Base-by-base conservation (phyloP, 2,329 filamentous ascomycete genomes). In the Paraconiothyrium sp. region DNA sequence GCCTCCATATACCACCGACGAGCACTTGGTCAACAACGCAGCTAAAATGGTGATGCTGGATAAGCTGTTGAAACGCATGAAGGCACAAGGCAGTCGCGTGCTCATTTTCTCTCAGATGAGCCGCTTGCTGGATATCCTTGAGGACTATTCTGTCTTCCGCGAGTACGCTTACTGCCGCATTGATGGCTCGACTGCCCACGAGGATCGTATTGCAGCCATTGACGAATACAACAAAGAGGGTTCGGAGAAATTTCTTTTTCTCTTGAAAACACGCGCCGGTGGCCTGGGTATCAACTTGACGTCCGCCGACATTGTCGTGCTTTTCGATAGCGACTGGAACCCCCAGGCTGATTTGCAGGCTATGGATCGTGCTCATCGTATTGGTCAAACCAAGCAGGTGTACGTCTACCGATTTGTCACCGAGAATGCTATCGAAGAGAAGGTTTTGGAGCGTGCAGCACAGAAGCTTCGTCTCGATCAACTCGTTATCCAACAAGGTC, bases 61-160 rank as follows among this genome's bases (percentile, higher is more conserved):
- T 83, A 97, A 93, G 81, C 87, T 99, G 11, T 84, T 99, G 52
- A 89, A 86, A 72, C 89, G 94, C 50, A 88, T 99, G 82, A 86
- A 94, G 79, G 88, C 86, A 50, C 91, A 97, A 76, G 95, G 93
- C 46, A 98, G 94, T 75, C 88, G 95, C 67, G 93, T 99, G n/a
- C 87, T 99, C 59, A 98, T 99, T 71, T 99, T 99, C 82, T 99
- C 95, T 0, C 95, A 99, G 76, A 99, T 99, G 95, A 97, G 94
- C 74, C 92, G 95, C 86, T 86, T 97, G 43, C 84, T 99, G 46
- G 95, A 99, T 75, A 99, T 99, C 57, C 86, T 99, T 16, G 95
- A 99, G 76, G 95, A 99, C 78, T 99, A 99, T 80, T 98, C 94
- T 67, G 93, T 98, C 48, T 97, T 99, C 84, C 88, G 94, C 60